Evolutionary conservation across 2,329 filamentous ascomycete species (phyloP).

Genomic region (Beauveria sp.): DNA sequence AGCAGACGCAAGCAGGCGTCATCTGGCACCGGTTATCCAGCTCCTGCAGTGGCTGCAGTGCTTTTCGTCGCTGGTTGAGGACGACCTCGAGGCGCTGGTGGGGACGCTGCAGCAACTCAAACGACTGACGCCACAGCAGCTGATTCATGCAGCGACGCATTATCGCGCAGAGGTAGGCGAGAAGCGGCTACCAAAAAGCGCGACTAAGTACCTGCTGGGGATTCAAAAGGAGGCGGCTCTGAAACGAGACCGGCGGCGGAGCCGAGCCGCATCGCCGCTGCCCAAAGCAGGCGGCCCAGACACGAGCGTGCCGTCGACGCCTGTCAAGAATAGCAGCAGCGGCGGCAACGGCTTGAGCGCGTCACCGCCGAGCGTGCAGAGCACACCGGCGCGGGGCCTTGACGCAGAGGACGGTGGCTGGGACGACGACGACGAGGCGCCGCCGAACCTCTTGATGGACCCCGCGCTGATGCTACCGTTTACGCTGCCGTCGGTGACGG

Average conservation of each 20-base stretch:
- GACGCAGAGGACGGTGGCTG: slow-evolving; percentile 32
- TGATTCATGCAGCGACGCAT: slow-evolving; percentile 85
- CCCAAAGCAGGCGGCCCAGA: slow-evolving; percentile 17
- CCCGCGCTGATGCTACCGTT: slow-evolving; percentile 91
- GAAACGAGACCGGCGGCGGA: slow-evolving; percentile 47
- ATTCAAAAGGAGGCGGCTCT: slow-evolving; percentile 64
- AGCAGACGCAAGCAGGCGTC: slow-evolving; percentile 72
- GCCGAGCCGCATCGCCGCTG: slow-evolving; percentile 37
- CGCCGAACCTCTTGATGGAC: slow-evolving; percentile 73
- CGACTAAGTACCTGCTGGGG: slow-evolving; percentile 75
- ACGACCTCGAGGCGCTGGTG: slow-evolving; percentile 82
- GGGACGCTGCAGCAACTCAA: slow-evolving; percentile 86
- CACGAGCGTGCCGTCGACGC: slow-evolving; percentile 36
- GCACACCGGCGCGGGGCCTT: slow-evolving; percentile 29
- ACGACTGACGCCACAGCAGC: slow-evolving; percentile 73
- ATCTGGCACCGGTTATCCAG: slow-evolving; percentile 86
- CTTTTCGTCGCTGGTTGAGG: slow-evolving; percentile 80
- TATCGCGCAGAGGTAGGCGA: slow-evolving; percentile 94
- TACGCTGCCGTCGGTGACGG: slow-evolving; percentile 87
- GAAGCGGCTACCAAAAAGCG: slow-evolving; percentile 80
- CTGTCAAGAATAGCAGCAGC: slow-evolving; percentile 31
- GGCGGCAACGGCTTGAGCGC: slow-evolving; percentile 36
- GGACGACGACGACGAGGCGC: slow-evolving; percentile 57
- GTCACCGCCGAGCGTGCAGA: slow-evolving; percentile 33
- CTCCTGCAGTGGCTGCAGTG: slow-evolving; percentile 96